Percentiles rank a stretch among this genome's conserved stretches.
Conservation (phyloP, 2,329 filamentous ascomycete species). For the Cladosporium sp. region DNA sequence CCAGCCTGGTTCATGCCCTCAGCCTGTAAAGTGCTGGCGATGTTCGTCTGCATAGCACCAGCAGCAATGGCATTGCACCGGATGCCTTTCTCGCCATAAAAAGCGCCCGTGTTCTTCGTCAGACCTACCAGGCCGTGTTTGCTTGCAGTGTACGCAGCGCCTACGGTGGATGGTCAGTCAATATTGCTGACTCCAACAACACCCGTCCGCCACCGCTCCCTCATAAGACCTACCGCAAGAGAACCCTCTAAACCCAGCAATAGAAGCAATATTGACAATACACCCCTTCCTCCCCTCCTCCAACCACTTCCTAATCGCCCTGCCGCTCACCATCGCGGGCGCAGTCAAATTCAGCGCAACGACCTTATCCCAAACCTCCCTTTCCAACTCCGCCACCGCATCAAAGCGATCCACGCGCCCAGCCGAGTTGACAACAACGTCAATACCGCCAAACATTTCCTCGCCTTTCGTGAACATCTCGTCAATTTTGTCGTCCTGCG, state of each 20-base stretch:
- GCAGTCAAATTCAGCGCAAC: conserved; percentile 56
- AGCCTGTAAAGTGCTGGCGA: conserved; percentile 40
- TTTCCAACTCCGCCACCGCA: conserved; percentile 46
- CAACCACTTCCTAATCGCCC: conserved; percentile 48
- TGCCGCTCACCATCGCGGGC: conserved; percentile 49
- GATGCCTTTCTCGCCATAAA: conserved; percentile 53
- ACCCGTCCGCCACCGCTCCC: not conserved
- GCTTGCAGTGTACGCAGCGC: conserved; percentile 49
- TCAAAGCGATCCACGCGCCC: conserved; percentile 56
- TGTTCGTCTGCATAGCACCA: conserved; percentile 56
- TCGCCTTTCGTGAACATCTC: conserved; percentile 34
- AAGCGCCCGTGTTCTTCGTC: conserved; percentile 55
- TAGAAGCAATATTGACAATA: conserved; percentile 52
- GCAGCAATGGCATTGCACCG: conserved; percentile 43
- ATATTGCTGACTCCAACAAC: too few species aligned
- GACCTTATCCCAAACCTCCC: conserved; percentile 50
- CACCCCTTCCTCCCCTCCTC: conserved; percentile 41
- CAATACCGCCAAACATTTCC: conserved; percentile 44
- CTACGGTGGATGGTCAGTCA: too few species aligned
- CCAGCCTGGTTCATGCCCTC: conserved; percentile 29
- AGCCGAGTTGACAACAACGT: conserved; percentile 51
- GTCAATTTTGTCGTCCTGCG: conserved; percentile 33
- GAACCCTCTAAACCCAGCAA: conserved; percentile 43
- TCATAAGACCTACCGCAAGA: conserved; percentile 32
- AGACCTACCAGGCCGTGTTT: conserved; percentile 54